Base-by-base conservation (phyloP, 805 yeast genomes). In the Barnettozyma wickerhamii region DNA sequence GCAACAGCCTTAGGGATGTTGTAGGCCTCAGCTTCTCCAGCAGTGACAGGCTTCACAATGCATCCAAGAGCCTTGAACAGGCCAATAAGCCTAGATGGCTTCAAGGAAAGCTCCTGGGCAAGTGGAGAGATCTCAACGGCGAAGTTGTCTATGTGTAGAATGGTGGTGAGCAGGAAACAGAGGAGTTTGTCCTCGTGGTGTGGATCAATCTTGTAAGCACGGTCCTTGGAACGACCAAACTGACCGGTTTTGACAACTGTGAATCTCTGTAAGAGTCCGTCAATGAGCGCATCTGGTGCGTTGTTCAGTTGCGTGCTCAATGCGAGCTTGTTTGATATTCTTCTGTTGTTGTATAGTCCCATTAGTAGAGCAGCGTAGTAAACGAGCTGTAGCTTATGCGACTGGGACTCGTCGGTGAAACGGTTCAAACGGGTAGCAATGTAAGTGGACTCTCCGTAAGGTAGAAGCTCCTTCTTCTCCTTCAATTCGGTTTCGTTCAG, bases 41-140 rank as follows among this genome's bases (percentile, higher is more conserved):
- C 77, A 15, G 89, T 75, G 26, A 87, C 80, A 39, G 78, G 72
- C 63, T 84, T 86, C 38, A 87, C 77, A 18, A 64, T 61, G 52
- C 96, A 91, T 45, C 99, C 99, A 46, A 91, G 64, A 12, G 89
- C 83, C 59, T 79, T 81, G 63, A 85, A 80, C 42, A 93, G 68
- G 26, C 75, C 76, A 4, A 72, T 75, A 42, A 88, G 64, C 55
- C 77, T 79, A 10, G 86, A 74, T 28, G 95, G 90, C 57, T 87
- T 87, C 58, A 89, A 62, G 36, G 87, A 80, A 43, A 93, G 68
- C 60, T 90, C 97, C 48, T 81, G 79, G 2, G 96, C 91, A 49
- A 91, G 65, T 17, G 95, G 95, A 3, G 85, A 72, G 30, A 89
- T 64, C 52, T 85, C 93, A 15, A 87, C 77, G 48, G 74, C 68